A percentile compares a stretch with the other conserved stretches of the same genome.
Conservation (phyloP, 2,329 filamentous ascomycete species). For the Harringtonia lauricola region DNA sequence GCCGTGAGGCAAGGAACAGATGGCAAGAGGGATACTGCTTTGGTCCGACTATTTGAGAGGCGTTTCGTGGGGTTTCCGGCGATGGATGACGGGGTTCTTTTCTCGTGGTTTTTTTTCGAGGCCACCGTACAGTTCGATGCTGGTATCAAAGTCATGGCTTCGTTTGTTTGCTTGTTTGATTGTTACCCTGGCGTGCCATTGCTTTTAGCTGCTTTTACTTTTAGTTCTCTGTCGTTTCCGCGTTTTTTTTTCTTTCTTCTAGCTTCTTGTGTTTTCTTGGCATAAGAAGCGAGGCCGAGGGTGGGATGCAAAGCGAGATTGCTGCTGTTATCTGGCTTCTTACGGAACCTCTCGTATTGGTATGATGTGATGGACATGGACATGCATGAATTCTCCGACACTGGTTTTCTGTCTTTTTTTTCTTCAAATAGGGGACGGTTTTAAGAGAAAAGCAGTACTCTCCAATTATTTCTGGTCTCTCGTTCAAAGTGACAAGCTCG, state of each 20-base stretch:
- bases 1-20: conserved; percentile 6
- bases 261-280: neutral
- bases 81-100: neutral
- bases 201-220: neutral
- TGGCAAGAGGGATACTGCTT: neutral
- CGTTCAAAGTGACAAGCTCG: neutral
- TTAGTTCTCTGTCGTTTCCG: conserved; percentile 1
- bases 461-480: neutral
- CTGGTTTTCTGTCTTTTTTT: too few species aligned
- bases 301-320: neutral
- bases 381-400: too few species aligned
- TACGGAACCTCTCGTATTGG: too few species aligned
- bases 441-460: too few species aligned
- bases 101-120: neutral
- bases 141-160: neutral
- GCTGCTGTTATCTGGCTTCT: too few species aligned
- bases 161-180: neutral
- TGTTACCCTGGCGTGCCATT: conserved; percentile 2
- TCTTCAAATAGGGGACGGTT: too few species aligned
- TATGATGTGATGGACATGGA: too few species aligned
- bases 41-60: neutral
- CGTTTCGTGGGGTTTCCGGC: neutral
- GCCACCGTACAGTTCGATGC: neutral
- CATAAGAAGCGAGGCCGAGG: neutral
- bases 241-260: conserved; percentile 2